Conservation (phyloP, 148 eudicot genomes). For the Cornus suecica region DNA sequence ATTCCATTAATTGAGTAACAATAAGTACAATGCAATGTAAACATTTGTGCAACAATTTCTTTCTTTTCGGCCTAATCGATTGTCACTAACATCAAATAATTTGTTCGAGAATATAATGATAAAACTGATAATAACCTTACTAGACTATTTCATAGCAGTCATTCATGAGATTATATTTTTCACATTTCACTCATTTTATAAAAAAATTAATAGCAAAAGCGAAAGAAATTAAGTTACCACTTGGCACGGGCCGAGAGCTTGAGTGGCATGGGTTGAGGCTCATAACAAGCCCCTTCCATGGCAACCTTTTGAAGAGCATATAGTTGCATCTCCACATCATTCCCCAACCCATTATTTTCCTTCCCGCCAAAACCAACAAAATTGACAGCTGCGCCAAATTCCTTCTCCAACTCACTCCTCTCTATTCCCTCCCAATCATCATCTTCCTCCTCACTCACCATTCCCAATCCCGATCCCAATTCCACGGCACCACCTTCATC, state of each 20-base stretch:
- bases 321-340: conserved; percentile 56
- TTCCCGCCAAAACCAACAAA: conserved; percentile 36
- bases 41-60: too few species aligned
- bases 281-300: conserved; percentile 68
- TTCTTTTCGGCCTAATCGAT: too few species aligned
- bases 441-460: conserved; percentile 15
- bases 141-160: too few species aligned
- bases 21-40: too few species aligned
- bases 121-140: too few species aligned
- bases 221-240: too few species aligned
- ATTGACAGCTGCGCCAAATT: conserved; percentile 50
- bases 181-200: neutral
- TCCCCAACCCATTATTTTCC: conserved; percentile 29
- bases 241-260: conserved; percentile 67
- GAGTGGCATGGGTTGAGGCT: conserved; percentile 75
- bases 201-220: too few species aligned
- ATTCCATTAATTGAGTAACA: too few species aligned
- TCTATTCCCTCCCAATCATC: conserved; percentile 86
- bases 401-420: conserved; percentile 63
- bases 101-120: too few species aligned
- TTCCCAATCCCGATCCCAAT: too few species aligned
- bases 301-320: conserved; percentile 68
- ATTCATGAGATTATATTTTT: too few species aligned
- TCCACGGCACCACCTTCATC: conserved; percentile 1
- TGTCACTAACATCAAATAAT: too few species aligned